Percentiles rank a stretch among this genome's conserved stretches.
phyloP scores from a whole-genome alignment of 2,329 filamentous ascomycete genomes.

The Chlorencoelia australis region DNA sequence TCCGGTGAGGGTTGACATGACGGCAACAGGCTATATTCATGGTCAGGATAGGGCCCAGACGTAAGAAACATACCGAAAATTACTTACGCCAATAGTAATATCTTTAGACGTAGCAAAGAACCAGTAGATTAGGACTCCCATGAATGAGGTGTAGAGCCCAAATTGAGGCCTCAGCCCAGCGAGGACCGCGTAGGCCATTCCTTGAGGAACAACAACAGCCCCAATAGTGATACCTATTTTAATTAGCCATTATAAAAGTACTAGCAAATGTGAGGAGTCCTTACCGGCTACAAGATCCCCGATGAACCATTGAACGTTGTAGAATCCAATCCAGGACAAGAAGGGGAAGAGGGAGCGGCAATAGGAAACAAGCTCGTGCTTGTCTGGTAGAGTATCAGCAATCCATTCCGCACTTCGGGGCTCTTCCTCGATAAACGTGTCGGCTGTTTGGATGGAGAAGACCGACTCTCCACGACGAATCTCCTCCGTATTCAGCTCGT shows the following conservation, averaged over 20 bases:
- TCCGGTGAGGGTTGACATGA: conserved; percentile 86
- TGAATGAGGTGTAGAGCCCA: conserved; percentile 90
- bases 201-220: conserved; percentile 80
- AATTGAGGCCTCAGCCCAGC: conserved; percentile 73
- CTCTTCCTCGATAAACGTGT: conserved; percentile 74
- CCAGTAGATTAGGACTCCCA: conserved; percentile 93
- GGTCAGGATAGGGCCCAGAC: no score
- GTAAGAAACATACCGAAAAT: conserved; percentile 6
- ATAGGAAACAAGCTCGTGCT: conserved; percentile 48
- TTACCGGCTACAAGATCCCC: conserved; percentile 84
- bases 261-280: conserved; percentile 18
- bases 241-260: background rate
- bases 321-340: conserved; percentile 74
- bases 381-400: conserved; percentile 48
- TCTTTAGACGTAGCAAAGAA: conserved; percentile 97
- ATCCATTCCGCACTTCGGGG: conserved; percentile 70
- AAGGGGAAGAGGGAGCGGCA: conserved; percentile 73
- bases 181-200: conserved; percentile 87
- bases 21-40: conserved; percentile 72
- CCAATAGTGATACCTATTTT: conserved; percentile 55
- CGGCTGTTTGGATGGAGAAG: conserved; percentile 61
- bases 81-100: conserved; percentile 83
- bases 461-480: conserved; percentile 70
- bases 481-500: conserved; percentile 43
- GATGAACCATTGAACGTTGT: conserved; percentile 80